Evolutionary conservation across 257 asterid genomes (phyloP).

Genomic region (Lavandula angustifolia): DNA sequence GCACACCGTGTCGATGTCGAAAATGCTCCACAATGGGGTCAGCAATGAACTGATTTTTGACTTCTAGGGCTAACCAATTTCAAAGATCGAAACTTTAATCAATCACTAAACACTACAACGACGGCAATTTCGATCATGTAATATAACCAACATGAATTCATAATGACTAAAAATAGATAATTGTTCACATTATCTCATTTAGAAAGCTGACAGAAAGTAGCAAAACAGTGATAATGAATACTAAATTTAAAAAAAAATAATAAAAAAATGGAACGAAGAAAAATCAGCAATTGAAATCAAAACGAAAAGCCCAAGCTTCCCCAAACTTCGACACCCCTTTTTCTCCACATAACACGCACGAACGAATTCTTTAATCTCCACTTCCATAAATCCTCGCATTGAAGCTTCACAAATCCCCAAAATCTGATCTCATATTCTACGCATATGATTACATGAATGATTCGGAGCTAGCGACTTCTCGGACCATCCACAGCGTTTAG

Average conservation of each 20-base stretch:
- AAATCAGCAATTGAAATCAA: slow-evolving; percentile 14
- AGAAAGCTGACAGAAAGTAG: slow-evolving; percentile 13
- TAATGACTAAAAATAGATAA: too few relatives aligned
- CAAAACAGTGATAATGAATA: background rate
- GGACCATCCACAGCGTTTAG: slow-evolving; percentile 25
- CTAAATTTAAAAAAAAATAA: background rate
- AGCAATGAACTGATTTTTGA: too few relatives aligned
- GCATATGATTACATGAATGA: slow-evolving; percentile 17
- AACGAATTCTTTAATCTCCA: slow-evolving; percentile 20
- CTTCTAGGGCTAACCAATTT: too few relatives aligned
- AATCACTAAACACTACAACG: too few relatives aligned
- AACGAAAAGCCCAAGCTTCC: slow-evolving; percentile 27
- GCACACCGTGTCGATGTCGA: too few relatives aligned
- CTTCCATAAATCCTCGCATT: background rate
- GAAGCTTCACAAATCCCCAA: slow-evolving; percentile 3
- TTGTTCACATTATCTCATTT: background rate
- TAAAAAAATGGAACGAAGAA: background rate
- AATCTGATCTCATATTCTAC: background rate
- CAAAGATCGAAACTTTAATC: too few relatives aligned
- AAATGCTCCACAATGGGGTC: too few relatives aligned
- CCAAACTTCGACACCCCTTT: slow-evolving; percentile 24
- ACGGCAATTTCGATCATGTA: too few relatives aligned
- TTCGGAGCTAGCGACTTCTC: slow-evolving; percentile 1
- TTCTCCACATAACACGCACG: slow-evolving; percentile 38
- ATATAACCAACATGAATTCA: too few relatives aligned